Evolutionary conservation across 768 basidiomycete species (phyloP).

Genomic region (Rhodosporidiobolus odoratus): DNA sequence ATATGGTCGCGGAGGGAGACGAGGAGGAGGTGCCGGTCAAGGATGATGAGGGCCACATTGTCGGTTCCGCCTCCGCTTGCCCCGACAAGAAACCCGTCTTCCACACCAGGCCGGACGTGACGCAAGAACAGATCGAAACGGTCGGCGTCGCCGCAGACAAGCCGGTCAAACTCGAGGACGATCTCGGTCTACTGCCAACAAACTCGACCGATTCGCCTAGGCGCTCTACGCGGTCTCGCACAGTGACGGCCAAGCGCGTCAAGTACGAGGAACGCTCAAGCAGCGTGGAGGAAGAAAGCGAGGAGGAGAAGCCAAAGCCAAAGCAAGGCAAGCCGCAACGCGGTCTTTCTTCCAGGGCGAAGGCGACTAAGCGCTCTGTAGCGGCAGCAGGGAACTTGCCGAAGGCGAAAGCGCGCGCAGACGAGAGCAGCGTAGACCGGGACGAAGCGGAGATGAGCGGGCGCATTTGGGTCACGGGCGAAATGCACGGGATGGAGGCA

Average conservation of each 20-base stretch:
- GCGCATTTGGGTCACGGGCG: not conserved
- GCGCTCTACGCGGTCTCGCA: not conserved
- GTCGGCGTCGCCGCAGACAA: not conserved
- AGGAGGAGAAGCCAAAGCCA: not conserved
- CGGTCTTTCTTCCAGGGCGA: not conserved
- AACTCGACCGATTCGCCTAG: not conserved
- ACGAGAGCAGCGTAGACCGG: slow-evolving; percentile 14
- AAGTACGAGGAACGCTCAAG: not conserved
- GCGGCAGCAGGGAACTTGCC: not conserved
- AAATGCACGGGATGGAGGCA: slow-evolving; percentile 25
- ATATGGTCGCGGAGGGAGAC: not conserved
- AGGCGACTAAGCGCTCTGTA: not conserved
- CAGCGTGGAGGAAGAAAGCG: not conserved
- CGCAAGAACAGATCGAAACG: not conserved
- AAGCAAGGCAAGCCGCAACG: not conserved
- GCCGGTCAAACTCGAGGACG: slow-evolving; percentile 9
- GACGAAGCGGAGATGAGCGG: slow-evolving; percentile 32
- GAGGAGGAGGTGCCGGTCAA: slow-evolving; percentile 12
- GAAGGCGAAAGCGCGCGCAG: not conserved
- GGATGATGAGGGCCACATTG: slow-evolving; percentile 6
- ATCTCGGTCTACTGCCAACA: not conserved
- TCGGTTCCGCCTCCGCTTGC: not conserved
- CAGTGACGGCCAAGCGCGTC: not conserved
- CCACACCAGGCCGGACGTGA: not conserved
- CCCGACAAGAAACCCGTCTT: not conserved